Base-by-base conservation (phyloP, 2,329 filamentous ascomycete genomes). In the Nectriaceae sp. region DNA sequence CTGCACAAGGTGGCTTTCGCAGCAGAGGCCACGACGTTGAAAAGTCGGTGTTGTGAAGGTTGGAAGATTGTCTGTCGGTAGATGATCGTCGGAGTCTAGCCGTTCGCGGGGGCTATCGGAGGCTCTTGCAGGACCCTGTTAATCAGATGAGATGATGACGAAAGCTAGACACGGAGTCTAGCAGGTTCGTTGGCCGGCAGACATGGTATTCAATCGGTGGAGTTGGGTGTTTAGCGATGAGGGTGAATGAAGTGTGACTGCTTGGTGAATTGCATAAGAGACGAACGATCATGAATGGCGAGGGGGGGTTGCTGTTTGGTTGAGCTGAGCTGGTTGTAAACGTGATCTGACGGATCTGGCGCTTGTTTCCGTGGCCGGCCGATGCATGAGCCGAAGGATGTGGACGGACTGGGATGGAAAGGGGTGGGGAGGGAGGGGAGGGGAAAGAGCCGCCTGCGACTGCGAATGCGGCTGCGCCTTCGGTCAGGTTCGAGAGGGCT, bases 131-230 rank as follows among this genome's bases (percentile, higher is more conserved):
- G 38, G 49, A 53, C 45, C 60, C 55, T 58, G 45, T 45, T 46
- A 52, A 54, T 48, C 42, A 47, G 44, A 49, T 47, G 44, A 44
- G 47, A 47, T 53, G 52, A 54, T 52, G 58, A 56, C 45, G 50
- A 51, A 38, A 48, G 58, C 60, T 50, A 59, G 58, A 57, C 53
- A 40, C 40, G 40, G 50, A 21, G 56, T 58, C 59, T 62, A 62
- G 58, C 55, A 58, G 50, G 43, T 44, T 33, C 43, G 45, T 44
- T 46, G 47, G 36, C 31, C 43, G 51, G 46, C 42, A 46, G 57
- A 47, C 59, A 62, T 61, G 42, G 54, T 48, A 47, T 41, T 51
- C 46, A 40, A 40, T 51, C 21, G 40, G 35, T 6, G 16, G 16
- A 40, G 35, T 16, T 22, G 44, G 13, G 41, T 26, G 11, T 29